A percentile compares a stretch with the other conserved stretches of the same genome.
These are phyloP conservation scores for Pisolithus albus DNA, from an alignment of 768 basidiomycete species.

Conservation along the genomic window DNA sequence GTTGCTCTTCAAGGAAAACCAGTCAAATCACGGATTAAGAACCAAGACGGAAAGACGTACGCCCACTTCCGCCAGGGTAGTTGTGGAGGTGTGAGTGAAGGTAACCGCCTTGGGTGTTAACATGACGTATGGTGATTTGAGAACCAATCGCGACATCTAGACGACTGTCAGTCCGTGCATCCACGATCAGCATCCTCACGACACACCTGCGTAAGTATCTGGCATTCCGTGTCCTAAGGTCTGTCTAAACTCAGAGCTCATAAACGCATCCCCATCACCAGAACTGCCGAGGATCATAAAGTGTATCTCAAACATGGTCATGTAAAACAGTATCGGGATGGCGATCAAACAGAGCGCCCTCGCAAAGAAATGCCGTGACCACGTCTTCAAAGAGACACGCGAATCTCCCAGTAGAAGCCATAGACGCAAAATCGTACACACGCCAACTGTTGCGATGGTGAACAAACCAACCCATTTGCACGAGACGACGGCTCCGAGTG, in stretches of 20 bases:
- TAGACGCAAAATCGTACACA: slow-evolving; percentile 76
- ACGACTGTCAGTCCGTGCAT: neutral
- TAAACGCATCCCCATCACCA: slow-evolving; percentile 97
- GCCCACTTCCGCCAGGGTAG: slow-evolving; percentile 87
- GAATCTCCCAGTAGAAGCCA: slow-evolving; percentile 89
- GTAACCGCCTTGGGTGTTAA: slow-evolving; percentile 99
- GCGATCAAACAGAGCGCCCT: slow-evolving; percentile 85
- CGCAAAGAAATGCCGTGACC: slow-evolving; percentile 80
- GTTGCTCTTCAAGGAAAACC: slow-evolving; percentile 65
- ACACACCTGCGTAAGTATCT: slow-evolving; percentile 83
- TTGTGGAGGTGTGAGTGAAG: slow-evolving; percentile 89
- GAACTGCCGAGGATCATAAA: slow-evolving; percentile 83
- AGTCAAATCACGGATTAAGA: neutral
- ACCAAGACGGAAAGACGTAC: slow-evolving; percentile 38
- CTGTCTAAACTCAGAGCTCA: slow-evolving; percentile 99
- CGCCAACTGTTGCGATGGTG: slow-evolving; percentile 90
- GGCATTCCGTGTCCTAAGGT: slow-evolving; percentile 84
- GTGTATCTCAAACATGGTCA: slow-evolving; percentile 95
- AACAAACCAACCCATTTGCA: slow-evolving; percentile 99
- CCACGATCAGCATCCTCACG: neutral
- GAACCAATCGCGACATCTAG: slow-evolving; percentile 85
- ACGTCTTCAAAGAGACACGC: slow-evolving; percentile 66
- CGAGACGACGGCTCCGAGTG: slow-evolving; percentile 86
- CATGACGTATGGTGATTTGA: slow-evolving; percentile 72
- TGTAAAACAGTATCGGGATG: slow-evolving; percentile 84